Conservation (phyloP, 2,329 filamentous ascomycete species). For the Aspergillus vadensis region DNA sequence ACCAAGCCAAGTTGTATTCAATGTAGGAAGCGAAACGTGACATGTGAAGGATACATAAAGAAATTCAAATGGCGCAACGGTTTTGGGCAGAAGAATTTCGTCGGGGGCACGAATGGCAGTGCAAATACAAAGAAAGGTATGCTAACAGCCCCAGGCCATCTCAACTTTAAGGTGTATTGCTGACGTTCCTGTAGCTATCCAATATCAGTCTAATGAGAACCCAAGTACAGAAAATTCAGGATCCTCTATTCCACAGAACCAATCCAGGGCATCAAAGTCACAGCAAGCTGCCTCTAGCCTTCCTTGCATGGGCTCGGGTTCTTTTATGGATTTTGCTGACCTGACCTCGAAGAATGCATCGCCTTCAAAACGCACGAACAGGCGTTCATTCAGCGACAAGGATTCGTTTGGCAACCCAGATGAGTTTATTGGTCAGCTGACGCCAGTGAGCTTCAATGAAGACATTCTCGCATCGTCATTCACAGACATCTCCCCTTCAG, state of each 20-base stretch:
- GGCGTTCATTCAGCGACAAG: constrained; percentile 6
- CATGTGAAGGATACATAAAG: constrained; percentile 72
- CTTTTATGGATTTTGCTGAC: constrained; percentile 1
- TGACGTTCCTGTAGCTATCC: constrained; percentile 7
- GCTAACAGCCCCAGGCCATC: not conserved
- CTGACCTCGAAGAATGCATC: constrained; percentile 5
- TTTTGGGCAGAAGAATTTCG: constrained; percentile 55
- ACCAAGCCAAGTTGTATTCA: constrained; percentile 68
- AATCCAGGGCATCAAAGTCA: not conserved
- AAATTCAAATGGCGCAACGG: constrained; percentile 75
- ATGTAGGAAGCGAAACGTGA: constrained; percentile 65
- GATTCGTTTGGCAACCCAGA: constrained; percentile 15
- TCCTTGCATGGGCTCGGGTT: not conserved
- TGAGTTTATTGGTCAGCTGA: constrained; percentile 14
- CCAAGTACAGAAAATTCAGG: constrained; percentile 3
- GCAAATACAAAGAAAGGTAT: constrained; percentile 52
- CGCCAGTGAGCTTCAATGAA: constrained; percentile 15
- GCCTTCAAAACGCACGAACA: constrained; percentile 7
- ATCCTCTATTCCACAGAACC: constrained; percentile 4
- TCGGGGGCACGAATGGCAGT: constrained; percentile 40
- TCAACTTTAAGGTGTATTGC: constrained; percentile 1
- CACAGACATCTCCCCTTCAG: constrained; percentile 14
- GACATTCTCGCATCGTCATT: constrained; percentile 15
- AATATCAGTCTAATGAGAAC: constrained; percentile 13
- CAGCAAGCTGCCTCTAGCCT: not conserved